Evolutionary conservation across 73 alveolate species (phyloP), one percentile per base, ranked within the genome.

Genomic region (Paramecium primaurelia): DNA sequence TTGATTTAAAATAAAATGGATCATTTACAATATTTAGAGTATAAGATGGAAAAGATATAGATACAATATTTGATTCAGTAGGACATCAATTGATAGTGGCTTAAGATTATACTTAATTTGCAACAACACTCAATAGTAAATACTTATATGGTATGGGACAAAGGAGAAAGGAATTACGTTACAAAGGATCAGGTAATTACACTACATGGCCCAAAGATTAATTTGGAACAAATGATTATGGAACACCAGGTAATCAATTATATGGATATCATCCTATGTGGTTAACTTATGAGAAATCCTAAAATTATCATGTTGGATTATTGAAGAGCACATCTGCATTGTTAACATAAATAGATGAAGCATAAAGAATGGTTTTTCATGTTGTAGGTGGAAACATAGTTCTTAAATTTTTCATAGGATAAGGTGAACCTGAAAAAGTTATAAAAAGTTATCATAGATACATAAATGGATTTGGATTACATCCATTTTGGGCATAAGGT

Each of bases 401-500:
- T 28, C 47, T 89, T 49, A 89, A 89, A 7, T 89, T 89, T 49
- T 71, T 89, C 44, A 6, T 89, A 1, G 94, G 94, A n/a, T 38
- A 44, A 42, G 1, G 22, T 5, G 83, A 93, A 30, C 94, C 94
- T 36, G 94, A 89, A 89, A 60, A 44, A 28, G 68, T 83, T 11
- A 71, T 89, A 16, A 42, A 89, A 58, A 45, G 75, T 26, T 89
- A 89, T 89, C 94, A 89, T 32, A 18, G 88, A 38, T 89, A 71
- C 28, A 89, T 95, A 42, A 95, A 96, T 71, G 77, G 86, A 58
- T 96, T 94, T 80, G 86, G 84, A 40, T 91, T 95, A 40, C 98
- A 95, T 92, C 98, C 98, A 20, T 95, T 93, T 92, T 95, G 98
- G 98, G 92, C 95, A 45, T 22, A 94, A 59, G 98, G 97, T 5